These are phyloP conservation scores for Scopulariopsis brevicaulis DNA, from an alignment of 2,329 filamentous ascomycete genomes.

Conservation along the genomic window DNA sequence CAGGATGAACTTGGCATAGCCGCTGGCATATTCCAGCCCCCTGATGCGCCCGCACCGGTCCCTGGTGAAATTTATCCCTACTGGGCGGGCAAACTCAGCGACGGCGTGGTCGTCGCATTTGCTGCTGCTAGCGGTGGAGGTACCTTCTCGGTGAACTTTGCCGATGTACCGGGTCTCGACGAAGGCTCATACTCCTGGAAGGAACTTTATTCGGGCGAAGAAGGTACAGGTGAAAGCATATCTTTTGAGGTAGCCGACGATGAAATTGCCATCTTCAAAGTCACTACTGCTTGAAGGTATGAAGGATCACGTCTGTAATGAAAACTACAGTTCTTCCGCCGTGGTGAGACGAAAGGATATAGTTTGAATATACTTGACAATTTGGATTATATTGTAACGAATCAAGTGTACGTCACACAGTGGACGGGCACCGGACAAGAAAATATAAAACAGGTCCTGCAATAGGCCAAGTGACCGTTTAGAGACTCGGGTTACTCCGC, in stretches of 20 bases:
- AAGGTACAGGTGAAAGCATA: constrained; percentile 11
- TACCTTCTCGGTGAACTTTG: constrained; percentile 31
- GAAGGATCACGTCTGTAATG: too few relatives aligned
- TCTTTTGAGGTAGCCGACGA: constrained; percentile 11
- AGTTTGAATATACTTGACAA: too few relatives aligned
- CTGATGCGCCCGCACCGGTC: constrained; percentile 19
- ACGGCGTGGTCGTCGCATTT: constrained; percentile 23
- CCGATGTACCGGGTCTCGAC: constrained; percentile 24
- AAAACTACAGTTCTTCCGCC: too few relatives aligned
- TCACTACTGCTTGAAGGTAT: constrained; percentile 4
- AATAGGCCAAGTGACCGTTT: too few relatives aligned
- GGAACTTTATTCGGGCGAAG: constrained; percentile 14
- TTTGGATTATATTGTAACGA: too few relatives aligned
- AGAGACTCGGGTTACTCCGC: too few relatives aligned
- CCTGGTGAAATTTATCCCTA: constrained; percentile 27
- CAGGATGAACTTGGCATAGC: constrained; percentile 14
- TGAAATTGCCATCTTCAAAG: constrained; percentile 15
- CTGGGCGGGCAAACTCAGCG: constrained; percentile 25
- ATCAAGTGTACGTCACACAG: too few relatives aligned
- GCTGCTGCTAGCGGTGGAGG: constrained; percentile 24
- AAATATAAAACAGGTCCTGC: too few relatives aligned
- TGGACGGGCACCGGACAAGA: too few relatives aligned
- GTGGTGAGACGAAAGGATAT: too few relatives aligned
- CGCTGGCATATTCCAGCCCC: constrained; percentile 12
- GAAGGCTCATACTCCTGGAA: constrained; percentile 27